These are phyloP conservation scores for Penicillium roqueforti DNA, from an alignment of 495 filamentous ascomycete species.

Conservation along the genomic window DNA sequence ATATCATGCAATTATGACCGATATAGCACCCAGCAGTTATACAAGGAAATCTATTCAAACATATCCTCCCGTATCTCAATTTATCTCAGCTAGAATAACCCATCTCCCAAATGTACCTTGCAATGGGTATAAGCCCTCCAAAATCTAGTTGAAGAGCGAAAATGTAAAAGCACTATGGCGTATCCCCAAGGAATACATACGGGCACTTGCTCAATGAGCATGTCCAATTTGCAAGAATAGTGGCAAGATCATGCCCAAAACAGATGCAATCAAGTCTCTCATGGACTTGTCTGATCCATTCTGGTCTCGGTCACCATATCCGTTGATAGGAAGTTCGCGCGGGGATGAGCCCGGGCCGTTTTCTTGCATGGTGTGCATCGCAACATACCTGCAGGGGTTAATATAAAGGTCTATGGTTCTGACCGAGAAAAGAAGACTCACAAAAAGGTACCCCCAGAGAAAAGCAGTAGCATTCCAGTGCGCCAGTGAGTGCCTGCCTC, in stretches of 20 bases:
- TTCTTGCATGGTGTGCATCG: constrained; percentile 98
- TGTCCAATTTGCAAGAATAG: constrained; percentile 88
- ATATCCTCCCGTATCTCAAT: constrained; percentile 1
- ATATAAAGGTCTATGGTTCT: constrained; percentile 16
- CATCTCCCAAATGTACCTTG: background rate
- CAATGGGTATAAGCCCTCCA: constrained; percentile 7
- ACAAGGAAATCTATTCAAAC: constrained; percentile 19
- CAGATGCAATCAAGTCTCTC: constrained; percentile 62
- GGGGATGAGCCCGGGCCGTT: constrained; percentile 48
- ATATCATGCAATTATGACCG: constrained; percentile 34
- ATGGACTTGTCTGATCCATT: constrained; percentile 43
- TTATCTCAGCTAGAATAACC: background rate
- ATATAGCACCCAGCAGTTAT: constrained; percentile 12
- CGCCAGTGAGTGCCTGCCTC: constrained; percentile 66
- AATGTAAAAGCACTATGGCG: background rate
- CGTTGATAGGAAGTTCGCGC: constrained; percentile 56
- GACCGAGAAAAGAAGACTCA: constrained; percentile 43
- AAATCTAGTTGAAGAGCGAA: background rate
- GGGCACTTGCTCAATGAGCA: constrained; percentile 54
- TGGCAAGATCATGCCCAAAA: constrained; percentile 86
- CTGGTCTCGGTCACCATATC: constrained; percentile 57
- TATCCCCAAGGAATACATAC: constrained; percentile 3
- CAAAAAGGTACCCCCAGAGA: constrained; percentile 94
- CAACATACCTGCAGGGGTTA: constrained; percentile 68
- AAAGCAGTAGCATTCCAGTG: constrained; percentile 87